These are phyloP conservation scores for Penicillium waksmanii DNA, from an alignment of 495 filamentous ascomycete genomes.

Conservation along the genomic window DNA sequence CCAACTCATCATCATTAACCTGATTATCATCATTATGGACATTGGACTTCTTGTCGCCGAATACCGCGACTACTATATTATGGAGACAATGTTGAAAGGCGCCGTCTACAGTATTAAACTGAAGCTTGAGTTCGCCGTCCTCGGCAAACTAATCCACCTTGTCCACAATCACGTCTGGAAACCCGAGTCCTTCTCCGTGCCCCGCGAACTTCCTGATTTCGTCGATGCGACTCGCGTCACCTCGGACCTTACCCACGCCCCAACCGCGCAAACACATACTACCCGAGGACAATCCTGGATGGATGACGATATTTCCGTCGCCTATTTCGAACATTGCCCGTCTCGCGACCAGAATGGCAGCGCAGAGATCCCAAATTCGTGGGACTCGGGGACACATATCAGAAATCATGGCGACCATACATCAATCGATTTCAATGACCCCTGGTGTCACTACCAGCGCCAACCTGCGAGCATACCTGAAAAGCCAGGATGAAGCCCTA, in stretches of 20 bases:
- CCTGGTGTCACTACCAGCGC: constrained; percentile 19
- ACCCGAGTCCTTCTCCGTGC: constrained; percentile 36
- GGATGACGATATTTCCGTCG: constrained; percentile 49
- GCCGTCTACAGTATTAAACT: constrained; percentile 68
- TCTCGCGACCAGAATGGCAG: constrained; percentile 22
- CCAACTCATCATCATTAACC: constrained; percentile 62
- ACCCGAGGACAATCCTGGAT: constrained; percentile 35
- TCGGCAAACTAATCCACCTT: constrained; percentile 52
- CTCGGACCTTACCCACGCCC: constrained; percentile 47
- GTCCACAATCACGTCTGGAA: constrained; percentile 48
- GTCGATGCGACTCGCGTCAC: constrained; percentile 50
- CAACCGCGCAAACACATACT: constrained; percentile 21
- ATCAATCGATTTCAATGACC: constrained; percentile 34
- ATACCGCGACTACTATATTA: constrained; percentile 58
- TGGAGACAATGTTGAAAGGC: constrained; percentile 63
- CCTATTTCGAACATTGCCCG: constrained; percentile 47
- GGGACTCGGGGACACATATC: constrained; percentile 40
- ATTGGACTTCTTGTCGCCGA: constrained; percentile 59
- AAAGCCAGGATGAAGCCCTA: constrained; percentile 22
- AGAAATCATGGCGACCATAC: constrained; percentile 25
- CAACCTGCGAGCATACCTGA: constrained; percentile 12
- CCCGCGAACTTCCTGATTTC: constrained; percentile 44
- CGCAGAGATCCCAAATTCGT: constrained; percentile 35
- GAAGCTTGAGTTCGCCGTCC: constrained; percentile 67
- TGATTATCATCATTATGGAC: constrained; percentile 60